Base-by-base conservation (phyloP, 73 alveolate genomes). In the Paramecium octaurelia region DNA sequence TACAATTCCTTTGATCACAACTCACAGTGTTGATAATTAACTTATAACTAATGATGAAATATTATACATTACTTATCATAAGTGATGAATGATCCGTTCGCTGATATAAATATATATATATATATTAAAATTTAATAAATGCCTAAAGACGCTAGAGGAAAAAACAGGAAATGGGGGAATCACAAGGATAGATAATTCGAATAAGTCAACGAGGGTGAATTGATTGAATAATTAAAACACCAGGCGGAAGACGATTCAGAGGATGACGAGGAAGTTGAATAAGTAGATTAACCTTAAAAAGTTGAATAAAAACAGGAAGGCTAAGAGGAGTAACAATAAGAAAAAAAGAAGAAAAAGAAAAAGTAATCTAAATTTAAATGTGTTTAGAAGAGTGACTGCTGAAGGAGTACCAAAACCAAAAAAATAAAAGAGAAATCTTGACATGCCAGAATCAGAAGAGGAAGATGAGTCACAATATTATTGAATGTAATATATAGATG, bases 91-190 rank as follows among this genome's bases (percentile, higher is more conserved):
- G 87, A 73, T 73, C 87, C 87, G 87, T 73, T 73, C 87, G 87
- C 87, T 73, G 87, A 73, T 73, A 16, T 35, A 35, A 35, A 36
- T 36, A 29, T 73, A 35, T 73, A 35, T 34, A 29, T 21, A 35
- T 73, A 35, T 35, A 29, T 21, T 5, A 73, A 36, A 0, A 73
- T 36, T 73, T 35, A 73, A 16, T 73, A 36, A 73, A 80, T 80
- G 91, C 91, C 91, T 23, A 80, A 80, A 80, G 91, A 80, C 91
- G 91, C 70, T 23, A 80, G 91, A 46, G 91, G 91, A 43, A 80
- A 80, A 46, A 80, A 80, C 20, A 80, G 91, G 57, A 80, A 80
- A 80, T 80, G 75, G 76, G 91, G 91, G 46, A 42, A 80, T 44
- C 91, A 80, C 24, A 80, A 80, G 50, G 91, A 80, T 80, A n/a